phyloP scores from a whole-genome alignment of 768 basidiomycete species.

The Pulveroboletus sp. region DNA sequence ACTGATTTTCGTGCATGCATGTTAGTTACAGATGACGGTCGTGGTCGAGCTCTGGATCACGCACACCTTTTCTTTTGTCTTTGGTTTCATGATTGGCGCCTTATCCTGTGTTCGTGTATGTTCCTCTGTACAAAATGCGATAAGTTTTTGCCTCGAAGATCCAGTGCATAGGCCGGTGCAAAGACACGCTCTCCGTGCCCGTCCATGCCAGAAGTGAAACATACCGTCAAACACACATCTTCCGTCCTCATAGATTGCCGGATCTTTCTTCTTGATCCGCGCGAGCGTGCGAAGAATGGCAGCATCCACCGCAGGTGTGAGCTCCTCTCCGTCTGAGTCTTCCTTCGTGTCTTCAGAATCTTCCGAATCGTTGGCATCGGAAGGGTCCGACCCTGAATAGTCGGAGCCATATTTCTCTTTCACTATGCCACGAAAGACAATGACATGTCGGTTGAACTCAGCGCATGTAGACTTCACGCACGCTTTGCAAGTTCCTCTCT shows the following conservation, averaged over 20 bases:
- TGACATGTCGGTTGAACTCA: neutral
- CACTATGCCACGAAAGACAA: constrained; percentile 38
- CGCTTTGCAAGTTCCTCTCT: constrained; percentile 78
- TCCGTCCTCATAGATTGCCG: constrained; percentile 71
- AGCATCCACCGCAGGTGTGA: constrained; percentile 89
- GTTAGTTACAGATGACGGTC: constrained; percentile 2
- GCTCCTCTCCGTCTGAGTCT: constrained; percentile 91
- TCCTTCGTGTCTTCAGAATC: constrained; percentile 79
- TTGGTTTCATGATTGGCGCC: constrained; percentile 19
- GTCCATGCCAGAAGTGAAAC: neutral
- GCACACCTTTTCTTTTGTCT: constrained; percentile 50
- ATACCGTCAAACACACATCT: constrained; percentile 80
- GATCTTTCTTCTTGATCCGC: constrained; percentile 76
- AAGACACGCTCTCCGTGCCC: neutral
- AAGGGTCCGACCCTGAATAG: constrained; percentile 33
- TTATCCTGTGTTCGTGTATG: constrained; percentile 38
- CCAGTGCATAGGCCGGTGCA: neutral
- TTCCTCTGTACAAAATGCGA: constrained; percentile 50
- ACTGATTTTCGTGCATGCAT: constrained; percentile 30
- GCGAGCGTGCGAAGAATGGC: constrained; percentile 91
- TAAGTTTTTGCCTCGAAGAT: neutral
- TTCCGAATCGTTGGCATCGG: constrained; percentile 34
- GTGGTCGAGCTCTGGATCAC: neutral
- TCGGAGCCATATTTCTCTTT: constrained; percentile 87
- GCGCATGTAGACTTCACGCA: constrained; percentile 33